Evolutionary conservation across 2,329 filamentous ascomycete species (phyloP).

Genomic region (Penicillium palitans): DNA sequence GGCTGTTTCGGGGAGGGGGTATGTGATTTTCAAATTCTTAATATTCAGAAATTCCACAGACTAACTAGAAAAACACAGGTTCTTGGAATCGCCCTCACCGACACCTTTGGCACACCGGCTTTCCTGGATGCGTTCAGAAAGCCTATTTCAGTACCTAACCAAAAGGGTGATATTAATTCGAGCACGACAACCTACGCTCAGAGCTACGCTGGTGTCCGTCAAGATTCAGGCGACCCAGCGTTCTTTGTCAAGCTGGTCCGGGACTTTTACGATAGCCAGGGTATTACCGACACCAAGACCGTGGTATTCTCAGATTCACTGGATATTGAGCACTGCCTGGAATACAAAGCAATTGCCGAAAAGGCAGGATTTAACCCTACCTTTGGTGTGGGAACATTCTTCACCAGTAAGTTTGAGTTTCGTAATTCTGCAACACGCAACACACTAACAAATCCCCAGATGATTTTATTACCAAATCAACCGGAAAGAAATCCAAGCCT

Average conservation of each 20-base stretch:
- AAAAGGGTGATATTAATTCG: slow-evolving; percentile 35
- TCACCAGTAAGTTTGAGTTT: slow-evolving; percentile 65
- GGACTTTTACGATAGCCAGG: slow-evolving; percentile 74
- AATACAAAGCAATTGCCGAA: slow-evolving; percentile 85
- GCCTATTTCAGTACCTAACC: slow-evolving; percentile 50
- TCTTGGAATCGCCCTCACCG: slow-evolving; percentile 84
- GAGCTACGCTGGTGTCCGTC: slow-evolving; percentile 78
- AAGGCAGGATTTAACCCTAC: slow-evolving; percentile 77
- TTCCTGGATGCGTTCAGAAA: slow-evolving; percentile 84
- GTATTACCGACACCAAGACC: slow-evolving; percentile 76
- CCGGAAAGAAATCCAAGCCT: slow-evolving; percentile 79
- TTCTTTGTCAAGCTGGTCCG: slow-evolving; percentile 77
- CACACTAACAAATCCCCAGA: slow-evolving; percentile 49
- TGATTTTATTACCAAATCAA: slow-evolving; percentile 74
- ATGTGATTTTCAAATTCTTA: slow-evolving; percentile 18
- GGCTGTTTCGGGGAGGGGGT: slow-evolving; percentile 81
- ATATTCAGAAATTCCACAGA: neutral
- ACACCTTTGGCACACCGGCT: slow-evolving; percentile 90
- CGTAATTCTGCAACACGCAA: neutral
- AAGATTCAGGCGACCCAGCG: slow-evolving; percentile 85
- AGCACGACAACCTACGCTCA: slow-evolving; percentile 69
- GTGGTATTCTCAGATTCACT: slow-evolving; percentile 96
- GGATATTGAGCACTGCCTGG: slow-evolving; percentile 83
- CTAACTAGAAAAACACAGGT: slow-evolving; percentile 48
- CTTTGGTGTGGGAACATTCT: slow-evolving; percentile 92